Percentiles rank a stretch among this genome's conserved stretches.
phyloP scores from a whole-genome alignment of 2,329 filamentous ascomycete genomes.

The Colletotrichum lini region DNA sequence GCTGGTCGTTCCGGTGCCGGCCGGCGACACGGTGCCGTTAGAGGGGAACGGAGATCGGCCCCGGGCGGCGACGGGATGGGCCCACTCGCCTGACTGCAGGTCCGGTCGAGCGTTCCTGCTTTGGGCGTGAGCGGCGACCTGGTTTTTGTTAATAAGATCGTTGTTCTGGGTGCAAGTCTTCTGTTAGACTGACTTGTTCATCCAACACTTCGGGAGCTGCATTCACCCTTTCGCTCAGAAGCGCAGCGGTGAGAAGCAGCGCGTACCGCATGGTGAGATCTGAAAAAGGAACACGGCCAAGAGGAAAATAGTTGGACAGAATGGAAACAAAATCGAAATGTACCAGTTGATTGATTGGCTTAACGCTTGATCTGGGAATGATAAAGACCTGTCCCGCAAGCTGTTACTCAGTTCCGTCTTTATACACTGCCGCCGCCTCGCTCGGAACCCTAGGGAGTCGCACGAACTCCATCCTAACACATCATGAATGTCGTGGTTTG shows the following conservation, averaged over 20 bases:
- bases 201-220: constrained; percentile 19
- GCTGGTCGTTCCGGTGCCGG: constrained; percentile 3
- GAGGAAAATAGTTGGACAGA: neutral
- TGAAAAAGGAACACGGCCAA: neutral
- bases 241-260: constrained; percentile 7
- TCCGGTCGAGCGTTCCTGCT: constrained; percentile 1
- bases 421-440: constrained; percentile 17
- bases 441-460: constrained; percentile 7
- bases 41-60: constrained; percentile 4
- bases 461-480: neutral
- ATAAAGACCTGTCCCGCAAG: no score
- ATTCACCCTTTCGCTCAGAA: constrained; percentile 2
- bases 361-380: neutral
- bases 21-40: constrained; percentile 35
- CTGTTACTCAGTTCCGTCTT: constrained; percentile 2
- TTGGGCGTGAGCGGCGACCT: constrained; percentile 23
- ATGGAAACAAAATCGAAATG: neutral
- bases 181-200: constrained; percentile 14
- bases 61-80: constrained; percentile 9
- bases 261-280: constrained; percentile 16
- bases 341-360: neutral
- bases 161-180: neutral
- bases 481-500: neutral
- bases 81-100: neutral
- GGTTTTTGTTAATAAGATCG: neutral